Evolutionary conservation across 805 yeast genomes (phyloP).

Genomic region (Pichia californica): DNA sequence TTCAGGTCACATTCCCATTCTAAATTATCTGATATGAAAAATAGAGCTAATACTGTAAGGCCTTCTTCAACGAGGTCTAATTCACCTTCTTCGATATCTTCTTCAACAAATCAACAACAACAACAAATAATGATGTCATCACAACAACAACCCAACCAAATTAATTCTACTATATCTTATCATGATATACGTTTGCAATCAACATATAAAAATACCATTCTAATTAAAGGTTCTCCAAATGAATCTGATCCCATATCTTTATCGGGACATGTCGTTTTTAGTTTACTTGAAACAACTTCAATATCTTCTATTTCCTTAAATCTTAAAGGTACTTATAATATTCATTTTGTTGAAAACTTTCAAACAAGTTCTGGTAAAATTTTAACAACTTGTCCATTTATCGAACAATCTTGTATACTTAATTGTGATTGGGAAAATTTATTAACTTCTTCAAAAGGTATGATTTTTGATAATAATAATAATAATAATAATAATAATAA

Average conservation of each 20-base stretch:
- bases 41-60: too few species aligned
- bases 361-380: constrained; percentile 24
- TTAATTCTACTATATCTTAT: not conserved
- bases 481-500: too few species aligned
- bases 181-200: constrained; percentile 21
- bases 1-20: too few species aligned
- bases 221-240: not conserved
- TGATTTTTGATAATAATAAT: not conserved
- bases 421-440: constrained; percentile 44
- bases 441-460: constrained; percentile 34
- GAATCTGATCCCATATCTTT: constrained; percentile 15
- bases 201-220: constrained; percentile 29
- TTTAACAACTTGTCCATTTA: constrained; percentile 28
- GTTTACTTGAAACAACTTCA: not conserved
- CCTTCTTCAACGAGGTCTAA: too few species aligned
- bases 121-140: too few species aligned
- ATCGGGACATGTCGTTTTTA: constrained; percentile 37
- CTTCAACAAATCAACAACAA: too few species aligned
- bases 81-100: not conserved
- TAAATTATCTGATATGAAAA: not conserved
- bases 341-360: constrained; percentile 34
- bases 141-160: not conserved
- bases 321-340: constrained; percentile 37
- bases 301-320: constrained; percentile 26
- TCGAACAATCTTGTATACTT: constrained; percentile 35